Evolutionary conservation across 139 green algal genomes (phyloP).

Genomic region (Haematococcus lacustris): DNA sequence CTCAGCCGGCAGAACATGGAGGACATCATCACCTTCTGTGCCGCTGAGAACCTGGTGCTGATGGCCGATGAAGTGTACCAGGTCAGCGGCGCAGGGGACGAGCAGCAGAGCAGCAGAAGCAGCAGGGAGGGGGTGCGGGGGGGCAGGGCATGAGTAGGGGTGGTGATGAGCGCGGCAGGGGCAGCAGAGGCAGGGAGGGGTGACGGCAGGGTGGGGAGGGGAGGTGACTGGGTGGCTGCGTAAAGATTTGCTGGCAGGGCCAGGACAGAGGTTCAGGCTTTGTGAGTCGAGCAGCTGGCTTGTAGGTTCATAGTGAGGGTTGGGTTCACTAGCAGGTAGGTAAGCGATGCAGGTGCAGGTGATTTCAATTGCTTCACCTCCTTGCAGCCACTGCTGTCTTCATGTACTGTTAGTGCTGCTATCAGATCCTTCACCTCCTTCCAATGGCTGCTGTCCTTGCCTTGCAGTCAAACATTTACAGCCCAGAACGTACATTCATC

Average conservation of each 20-base stretch:
- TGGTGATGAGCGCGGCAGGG: background rate
- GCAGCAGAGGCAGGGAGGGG: background rate
- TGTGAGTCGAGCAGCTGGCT: background rate
- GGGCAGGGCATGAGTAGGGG: too few species aligned
- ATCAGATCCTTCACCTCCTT: background rate
- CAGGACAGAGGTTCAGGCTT: background rate
- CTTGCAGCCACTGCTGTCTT: background rate
- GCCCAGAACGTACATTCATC: conserved; percentile 61
- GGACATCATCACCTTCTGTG: conserved; percentile 51
- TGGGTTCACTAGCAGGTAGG: background rate
- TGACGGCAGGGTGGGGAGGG: background rate
- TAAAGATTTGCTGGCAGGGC: background rate
- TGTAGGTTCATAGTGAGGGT: background rate
- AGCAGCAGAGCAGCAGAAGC: background rate
- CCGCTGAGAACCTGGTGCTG: conserved; percentile 74
- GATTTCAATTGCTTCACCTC: background rate
- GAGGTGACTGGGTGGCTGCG: background rate
- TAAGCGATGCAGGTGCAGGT: background rate
- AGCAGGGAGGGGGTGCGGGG: too few species aligned
- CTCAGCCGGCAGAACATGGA: conserved; percentile 11
- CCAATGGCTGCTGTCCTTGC: background rate
- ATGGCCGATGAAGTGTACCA: conserved; percentile 94
- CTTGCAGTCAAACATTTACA: conserved; percentile 90
- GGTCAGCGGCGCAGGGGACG: conserved; percentile 10
- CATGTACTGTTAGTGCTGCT: background rate